Conservation (phyloP, 2,329 filamentous ascomycete genomes). For the Fusarium tricinctum region DNA sequence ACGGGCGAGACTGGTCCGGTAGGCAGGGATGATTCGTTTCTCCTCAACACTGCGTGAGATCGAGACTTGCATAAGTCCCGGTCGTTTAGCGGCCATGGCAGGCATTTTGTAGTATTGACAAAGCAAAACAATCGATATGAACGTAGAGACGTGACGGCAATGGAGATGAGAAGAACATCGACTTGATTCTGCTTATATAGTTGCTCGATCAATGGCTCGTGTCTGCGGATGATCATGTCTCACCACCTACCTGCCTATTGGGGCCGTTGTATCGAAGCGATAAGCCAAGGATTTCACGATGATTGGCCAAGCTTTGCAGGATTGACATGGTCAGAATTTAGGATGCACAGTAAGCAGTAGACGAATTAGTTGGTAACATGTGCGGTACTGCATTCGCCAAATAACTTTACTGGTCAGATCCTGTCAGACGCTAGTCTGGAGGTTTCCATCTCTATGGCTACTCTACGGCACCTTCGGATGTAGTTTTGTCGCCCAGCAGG, state of each 20-base stretch:
- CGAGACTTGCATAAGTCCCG: constrained; percentile 31
- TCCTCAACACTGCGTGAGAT: constrained; percentile 33
- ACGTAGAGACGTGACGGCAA: background rate
- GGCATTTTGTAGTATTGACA: background rate
- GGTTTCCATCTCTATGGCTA: no score
- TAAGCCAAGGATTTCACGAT: background rate
- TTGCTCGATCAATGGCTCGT: background rate
- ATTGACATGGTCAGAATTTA: constrained; percentile 14
- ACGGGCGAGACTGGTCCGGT: constrained; percentile 24
- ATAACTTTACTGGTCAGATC: background rate
- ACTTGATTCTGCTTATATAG: background rate
- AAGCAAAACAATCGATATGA: background rate
- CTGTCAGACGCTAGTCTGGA: no score
- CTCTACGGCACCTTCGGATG: no score
- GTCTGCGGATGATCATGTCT: background rate
- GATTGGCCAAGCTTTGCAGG: background rate
- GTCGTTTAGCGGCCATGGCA: constrained; percentile 11
- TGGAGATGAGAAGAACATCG: background rate
- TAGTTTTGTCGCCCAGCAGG: no score
- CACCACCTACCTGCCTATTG: background rate
- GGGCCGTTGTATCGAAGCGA: background rate
- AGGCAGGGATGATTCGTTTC: constrained; percentile 22
- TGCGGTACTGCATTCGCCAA: no score
- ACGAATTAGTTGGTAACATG: background rate
- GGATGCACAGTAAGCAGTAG: background rate